phyloP scores from a whole-genome alignment of 257 asterid genomes.

The Anisodus acutangulus region DNA sequence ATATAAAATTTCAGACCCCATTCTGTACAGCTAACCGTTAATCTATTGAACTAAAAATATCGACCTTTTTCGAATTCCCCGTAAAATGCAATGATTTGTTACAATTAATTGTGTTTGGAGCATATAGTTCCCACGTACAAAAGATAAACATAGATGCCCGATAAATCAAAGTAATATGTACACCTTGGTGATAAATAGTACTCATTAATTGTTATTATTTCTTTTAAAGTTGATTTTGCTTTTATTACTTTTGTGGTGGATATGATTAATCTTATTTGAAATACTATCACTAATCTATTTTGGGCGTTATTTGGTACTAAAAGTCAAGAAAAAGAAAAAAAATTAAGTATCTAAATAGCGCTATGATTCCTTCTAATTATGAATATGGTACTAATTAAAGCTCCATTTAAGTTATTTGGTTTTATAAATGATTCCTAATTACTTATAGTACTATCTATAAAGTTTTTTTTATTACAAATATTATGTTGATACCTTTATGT shows the following conservation, averaged over 20 bases:
- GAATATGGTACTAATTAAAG: not conserved
- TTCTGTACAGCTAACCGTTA: not conserved
- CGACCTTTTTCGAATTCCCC: not conserved
- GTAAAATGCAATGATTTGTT: not conserved
- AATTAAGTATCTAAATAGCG: not conserved
- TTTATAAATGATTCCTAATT: not conserved
- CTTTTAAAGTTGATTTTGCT: not conserved
- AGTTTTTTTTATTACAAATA: too few species aligned
- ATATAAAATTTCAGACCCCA: slow-evolving; percentile 12
- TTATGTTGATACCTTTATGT: too few species aligned
- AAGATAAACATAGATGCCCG: not conserved
- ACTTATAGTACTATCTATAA: not conserved
- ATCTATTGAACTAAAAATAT: not conserved
- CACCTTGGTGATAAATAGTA: not conserved
- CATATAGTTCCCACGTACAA: not conserved
- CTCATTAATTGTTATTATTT: not conserved
- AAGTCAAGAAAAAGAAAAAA: not conserved
- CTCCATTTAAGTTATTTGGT: not conserved
- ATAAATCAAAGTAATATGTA: not conserved
- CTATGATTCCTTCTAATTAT: not conserved
- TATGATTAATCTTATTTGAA: not conserved
- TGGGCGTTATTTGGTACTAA: not conserved
- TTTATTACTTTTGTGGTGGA: not conserved
- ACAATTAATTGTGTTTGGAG: not conserved
- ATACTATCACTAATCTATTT: not conserved